Base-by-base conservation (phyloP, 306 rosid genomes). In the Begonia fuchsioides region DNA sequence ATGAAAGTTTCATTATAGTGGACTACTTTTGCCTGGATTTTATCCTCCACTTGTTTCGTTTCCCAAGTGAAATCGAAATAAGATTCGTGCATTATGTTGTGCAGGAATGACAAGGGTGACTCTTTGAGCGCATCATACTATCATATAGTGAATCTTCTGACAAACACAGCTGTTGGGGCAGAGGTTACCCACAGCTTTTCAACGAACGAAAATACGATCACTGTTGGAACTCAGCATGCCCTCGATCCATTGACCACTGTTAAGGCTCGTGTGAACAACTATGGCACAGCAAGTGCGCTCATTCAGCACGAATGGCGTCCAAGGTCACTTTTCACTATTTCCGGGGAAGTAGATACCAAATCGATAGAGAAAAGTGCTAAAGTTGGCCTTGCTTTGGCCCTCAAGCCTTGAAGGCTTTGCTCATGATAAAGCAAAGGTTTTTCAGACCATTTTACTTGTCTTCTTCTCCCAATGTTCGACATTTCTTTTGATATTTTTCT, bases 231-330 rank as follows among this genome's bases (percentile, higher is more conserved):
- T 59, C 94, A 79, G 64, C 96, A 87, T 15, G 72, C 94, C 2
- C 53, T 82, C 14, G 96, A 87, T 54, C 82, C 84, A 8, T 66
- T 79, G 70, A 87, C 96, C 63, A 52, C 82, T 0, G 53, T 69
- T 50, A 87, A 87, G 63, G 82, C 80, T 15, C 80, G 94, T 0
- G 68, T 77, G 54, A 87, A 82, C 84, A 77, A 87, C 68, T 32
- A 39, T 1, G 96, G 96, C 56, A 79, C 60, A 73, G 87, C 70
- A 32, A 82, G 45, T 9, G 94, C 94, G 26, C 94, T 87, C 43
- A 69, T 87, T 68, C 96, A 82, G 85, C 94, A 87, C 0, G 87
- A 87, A 71, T 87, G 96, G 96, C 96, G 96, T 12, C 87, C 96
- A 47, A 87, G 67, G 12, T 87, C 96, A 12, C 66, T 75, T 54